Base-by-base conservation (phyloP, 495 filamentous ascomycete species). In the Talaromyces borbonicus region DNA sequence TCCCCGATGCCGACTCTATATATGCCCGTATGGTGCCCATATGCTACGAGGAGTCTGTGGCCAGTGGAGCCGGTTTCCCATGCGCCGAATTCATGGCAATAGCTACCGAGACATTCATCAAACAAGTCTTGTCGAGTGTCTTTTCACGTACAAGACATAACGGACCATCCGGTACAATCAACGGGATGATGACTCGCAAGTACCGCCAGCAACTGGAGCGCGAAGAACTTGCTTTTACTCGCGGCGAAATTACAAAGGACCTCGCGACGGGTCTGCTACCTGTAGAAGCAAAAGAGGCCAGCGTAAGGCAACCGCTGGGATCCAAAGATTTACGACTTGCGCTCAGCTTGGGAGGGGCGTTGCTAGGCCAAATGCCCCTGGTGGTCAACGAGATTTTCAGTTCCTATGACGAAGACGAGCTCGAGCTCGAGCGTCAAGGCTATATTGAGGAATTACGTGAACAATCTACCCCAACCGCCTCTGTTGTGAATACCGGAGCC, bases 31-130 rank as follows among this genome's bases (percentile, higher is more conserved):
- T 97, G 84, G 71, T 87, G 14, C 90, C 92, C 7, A 92, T 96
- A 52, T 95, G 87, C 64, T 95, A 94, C 63, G 92, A 95, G 63
- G 76, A 85, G 49, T 92, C 90, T 0, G 77, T 98, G 4, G 73
- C 74, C n/a, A 75, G 74, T 18, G 87, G 89, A 2, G 77, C 85
- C 49, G 67, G 76, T 5, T 58, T 80, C 5, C 78, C 85, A 22
- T 85, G 85, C 26, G 80, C 90, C 5, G 81, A 85, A 42, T 87
- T 90, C 58, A 83, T 98, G 80, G 83, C 86, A 18, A 80, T 88
- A 33, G 92, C 90, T 2, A 85, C 87, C 2, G 90, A 98, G 61
- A 88, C 84, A 0, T 95, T 83, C 56, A 81, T 97, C 49, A 97
- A 96, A 64, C 86, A 95, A 53, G 75, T 90, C 4, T 67, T 97